phyloP scores from a whole-genome alignment of 768 basidiomycete genomes.

The Melanogaster broomeanus region DNA sequence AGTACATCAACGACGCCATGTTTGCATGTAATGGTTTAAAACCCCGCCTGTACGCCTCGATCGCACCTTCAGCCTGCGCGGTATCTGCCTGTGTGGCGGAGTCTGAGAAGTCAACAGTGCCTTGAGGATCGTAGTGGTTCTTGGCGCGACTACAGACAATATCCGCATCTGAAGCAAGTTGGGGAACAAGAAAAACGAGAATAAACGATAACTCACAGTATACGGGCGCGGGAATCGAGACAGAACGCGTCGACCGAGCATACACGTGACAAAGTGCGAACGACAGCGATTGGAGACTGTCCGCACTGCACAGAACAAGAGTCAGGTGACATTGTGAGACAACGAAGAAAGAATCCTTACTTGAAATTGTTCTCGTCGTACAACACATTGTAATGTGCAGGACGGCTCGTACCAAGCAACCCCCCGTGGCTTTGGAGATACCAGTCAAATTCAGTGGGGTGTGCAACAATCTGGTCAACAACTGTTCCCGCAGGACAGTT shows the following conservation, averaged over 20 bases:
- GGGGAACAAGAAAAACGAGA: neutral
- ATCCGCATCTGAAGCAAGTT: constrained; percentile 59
- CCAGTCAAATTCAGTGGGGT: constrained; percentile 76
- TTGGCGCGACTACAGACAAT: constrained; percentile 76
- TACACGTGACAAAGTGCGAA: constrained; percentile 83
- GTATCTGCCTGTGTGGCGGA: constrained; percentile 50
- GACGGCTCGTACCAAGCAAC: constrained; percentile 73
- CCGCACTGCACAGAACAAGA: constrained; percentile 43
- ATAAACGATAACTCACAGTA: constrained; percentile 56
- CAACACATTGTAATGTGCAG: constrained; percentile 53
- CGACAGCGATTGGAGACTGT: constrained; percentile 67
- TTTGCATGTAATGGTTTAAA: constrained; percentile 60
- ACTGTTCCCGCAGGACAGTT: constrained; percentile 82
- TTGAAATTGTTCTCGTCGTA: constrained; percentile 60
- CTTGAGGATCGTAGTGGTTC: constrained; percentile 74
- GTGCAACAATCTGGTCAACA: constrained; percentile 67
- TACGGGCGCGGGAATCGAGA: constrained; percentile 81
- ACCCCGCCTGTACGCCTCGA: constrained; percentile 49
- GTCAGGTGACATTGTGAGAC: constrained; percentile 5
- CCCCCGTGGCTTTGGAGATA: constrained; percentile 80
- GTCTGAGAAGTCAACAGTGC: constrained; percentile 60
- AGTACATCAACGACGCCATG: constrained; percentile 60
- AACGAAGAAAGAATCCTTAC: constrained; percentile 34
- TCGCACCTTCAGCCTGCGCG: constrained; percentile 38
- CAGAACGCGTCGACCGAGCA: constrained; percentile 76